phyloP scores from a whole-genome alignment of 768 basidiomycete species.

The Trametes sanguinea region DNA sequence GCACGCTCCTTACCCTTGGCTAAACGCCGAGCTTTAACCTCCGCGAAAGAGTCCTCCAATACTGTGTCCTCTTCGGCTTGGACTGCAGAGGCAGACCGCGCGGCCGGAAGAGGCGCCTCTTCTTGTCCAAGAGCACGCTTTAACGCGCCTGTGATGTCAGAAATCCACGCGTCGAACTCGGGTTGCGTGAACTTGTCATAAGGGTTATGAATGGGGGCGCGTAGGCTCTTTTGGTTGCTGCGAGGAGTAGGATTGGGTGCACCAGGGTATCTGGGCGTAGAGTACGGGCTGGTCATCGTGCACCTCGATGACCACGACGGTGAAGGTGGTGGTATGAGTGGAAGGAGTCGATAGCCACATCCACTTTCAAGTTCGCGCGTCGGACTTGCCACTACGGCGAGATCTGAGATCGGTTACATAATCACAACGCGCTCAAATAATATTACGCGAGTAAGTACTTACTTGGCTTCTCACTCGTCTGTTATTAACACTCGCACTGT shows the following conservation, averaged over 20 bases:
- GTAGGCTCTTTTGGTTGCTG: constrained; percentile 26
- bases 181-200: constrained; percentile 71
- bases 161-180: constrained; percentile 74
- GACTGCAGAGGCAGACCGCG: constrained; percentile 15
- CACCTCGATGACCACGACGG: not conserved
- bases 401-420: constrained; percentile 12
- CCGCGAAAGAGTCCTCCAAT: constrained; percentile 58
- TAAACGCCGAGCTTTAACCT: constrained; percentile 48
- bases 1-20: constrained; percentile 73
- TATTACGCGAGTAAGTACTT: no score
- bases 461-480: not conserved
- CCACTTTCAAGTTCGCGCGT: no score
- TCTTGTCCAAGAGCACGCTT: constrained; percentile 58
- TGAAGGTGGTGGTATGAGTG: not conserved
- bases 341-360: no score
- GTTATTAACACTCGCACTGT: not conserved
- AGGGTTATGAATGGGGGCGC: constrained; percentile 65
- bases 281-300: constrained; percentile 27
- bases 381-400: not conserved
- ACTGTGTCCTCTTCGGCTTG: constrained; percentile 36
- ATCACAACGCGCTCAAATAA: not conserved
- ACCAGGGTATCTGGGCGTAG: constrained; percentile 22
- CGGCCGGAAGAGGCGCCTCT: not conserved
- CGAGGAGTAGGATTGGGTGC: constrained; percentile 29
- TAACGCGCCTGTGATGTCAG: constrained; percentile 58